phyloP scores from a whole-genome alignment of 106 monocot species.

The Allium cepa region DNA sequence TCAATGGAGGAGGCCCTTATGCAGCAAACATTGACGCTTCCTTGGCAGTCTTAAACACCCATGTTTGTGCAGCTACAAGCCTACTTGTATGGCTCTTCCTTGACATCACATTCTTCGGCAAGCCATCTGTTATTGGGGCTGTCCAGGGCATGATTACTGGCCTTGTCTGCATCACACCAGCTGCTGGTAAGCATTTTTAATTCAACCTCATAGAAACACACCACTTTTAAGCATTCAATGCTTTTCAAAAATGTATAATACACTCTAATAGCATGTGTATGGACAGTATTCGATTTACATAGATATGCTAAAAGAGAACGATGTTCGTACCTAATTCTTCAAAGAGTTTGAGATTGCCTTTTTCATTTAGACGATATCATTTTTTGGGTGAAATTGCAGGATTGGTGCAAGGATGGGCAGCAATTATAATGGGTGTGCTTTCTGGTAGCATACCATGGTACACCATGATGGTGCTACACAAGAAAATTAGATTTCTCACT shows the following conservation, averaged over 20 bases:
- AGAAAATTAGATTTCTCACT: conserved; percentile 10
- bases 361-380: not conserved
- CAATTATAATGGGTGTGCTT: conserved; percentile 11
- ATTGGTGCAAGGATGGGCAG: conserved; percentile 9
- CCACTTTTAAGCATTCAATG: too few species aligned
- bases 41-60: conserved; percentile 12
- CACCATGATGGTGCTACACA: conserved; percentile 24
- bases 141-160: conserved; percentile 18
- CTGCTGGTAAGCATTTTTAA: not conserved
- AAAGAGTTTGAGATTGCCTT: not conserved
- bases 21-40: conserved; percentile 18
- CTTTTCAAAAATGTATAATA: too few species aligned
- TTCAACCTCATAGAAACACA: too few species aligned
- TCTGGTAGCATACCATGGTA: conserved; percentile 14
- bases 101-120: conserved; percentile 15
- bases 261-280: too few species aligned
- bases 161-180: conserved; percentile 12
- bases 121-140: conserved; percentile 21
- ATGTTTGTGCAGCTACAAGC: conserved; percentile 14
- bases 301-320: too few species aligned
- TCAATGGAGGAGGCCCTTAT: conserved; percentile 20
- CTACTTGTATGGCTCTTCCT: conserved; percentile 20
- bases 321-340: not conserved
- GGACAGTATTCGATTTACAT: too few species aligned
- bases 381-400: not conserved